Percentiles rank a stretch among this genome's conserved stretches.
These are phyloP conservation scores for Elaeagnus macrophylla DNA, from an alignment of 306 rosid genomes.

Conservation along the genomic window DNA sequence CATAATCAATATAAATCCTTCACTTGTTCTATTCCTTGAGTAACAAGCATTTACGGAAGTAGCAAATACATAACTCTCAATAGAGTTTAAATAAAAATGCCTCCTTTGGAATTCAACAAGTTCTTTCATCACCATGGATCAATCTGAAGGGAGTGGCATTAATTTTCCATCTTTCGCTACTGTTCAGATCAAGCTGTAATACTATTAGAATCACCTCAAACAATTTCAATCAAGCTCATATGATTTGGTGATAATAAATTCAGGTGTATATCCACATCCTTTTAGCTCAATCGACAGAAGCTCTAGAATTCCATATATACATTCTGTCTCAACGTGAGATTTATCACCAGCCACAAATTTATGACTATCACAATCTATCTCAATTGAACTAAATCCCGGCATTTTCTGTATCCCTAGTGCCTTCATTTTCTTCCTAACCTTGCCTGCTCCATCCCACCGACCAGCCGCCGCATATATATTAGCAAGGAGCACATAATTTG, in stretches of 20 bases:
- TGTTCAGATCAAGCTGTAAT: too few species aligned
- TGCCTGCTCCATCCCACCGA: constrained; percentile 72
- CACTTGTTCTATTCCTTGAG: constrained; percentile 46
- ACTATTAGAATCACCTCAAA: too few species aligned
- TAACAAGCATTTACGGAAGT: constrained; percentile 79
- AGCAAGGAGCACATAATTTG: constrained; percentile 75
- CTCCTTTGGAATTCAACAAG: constrained; percentile 87
- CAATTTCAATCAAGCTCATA: constrained; percentile 23
- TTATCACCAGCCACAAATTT: constrained; percentile 68
- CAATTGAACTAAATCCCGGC: constrained; percentile 68
- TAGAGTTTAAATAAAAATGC: constrained; percentile 83
- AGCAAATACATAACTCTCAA: constrained; percentile 79
- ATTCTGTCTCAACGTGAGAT: constrained; percentile 41
- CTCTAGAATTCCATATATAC: constrained; percentile 34
- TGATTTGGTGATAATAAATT: constrained; percentile 28
- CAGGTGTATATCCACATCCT: constrained; percentile 52
- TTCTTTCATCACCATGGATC: constrained; percentile 53
- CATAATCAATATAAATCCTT: too few species aligned
- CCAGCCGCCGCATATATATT: constrained; percentile 74
- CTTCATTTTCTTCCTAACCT: constrained; percentile 62
- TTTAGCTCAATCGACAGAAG: constrained; percentile 56
- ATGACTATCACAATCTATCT: constrained; percentile 63
- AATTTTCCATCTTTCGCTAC: too few species aligned
- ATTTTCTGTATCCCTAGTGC: constrained; percentile 57
- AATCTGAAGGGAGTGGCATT: too few species aligned